A percentile compares a stretch with the other conserved stretches of the same genome.
Evolutionary conservation across 2,329 filamentous ascomycete species (phyloP).

Genomic region (Immersiporthe knoxdaviesiana): DNA sequence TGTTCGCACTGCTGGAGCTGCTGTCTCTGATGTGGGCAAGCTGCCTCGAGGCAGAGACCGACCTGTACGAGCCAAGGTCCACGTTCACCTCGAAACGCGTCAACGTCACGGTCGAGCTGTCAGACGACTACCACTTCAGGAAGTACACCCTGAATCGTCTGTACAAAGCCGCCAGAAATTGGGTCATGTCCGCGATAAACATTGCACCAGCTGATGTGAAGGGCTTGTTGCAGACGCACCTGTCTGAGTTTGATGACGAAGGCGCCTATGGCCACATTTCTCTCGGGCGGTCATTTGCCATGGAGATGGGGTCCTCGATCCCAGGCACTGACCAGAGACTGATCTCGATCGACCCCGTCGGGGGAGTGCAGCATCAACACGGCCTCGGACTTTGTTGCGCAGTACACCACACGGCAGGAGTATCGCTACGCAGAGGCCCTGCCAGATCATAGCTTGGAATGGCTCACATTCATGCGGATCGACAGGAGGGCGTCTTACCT

Average conservation of each 20-base stretch:
- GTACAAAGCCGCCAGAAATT: constrained; percentile 74
- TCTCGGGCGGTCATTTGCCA: constrained; percentile 88
- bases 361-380: constrained; percentile 81
- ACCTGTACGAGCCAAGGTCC: constrained; percentile 87
- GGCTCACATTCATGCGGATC: constrained; percentile 63
- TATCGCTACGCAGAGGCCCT: constrained; percentile 85
- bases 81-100: constrained; percentile 77
- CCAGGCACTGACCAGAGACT: constrained; percentile 85
- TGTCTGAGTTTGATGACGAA: constrained; percentile 93
- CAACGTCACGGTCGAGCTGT: constrained; percentile 83
- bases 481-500: constrained; percentile 57
- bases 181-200: constrained; percentile 80
- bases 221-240: constrained; percentile 90
- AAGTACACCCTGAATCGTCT: constrained; percentile 78
- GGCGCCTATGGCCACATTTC: constrained; percentile 90
- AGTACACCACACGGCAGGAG: constrained; percentile 95
- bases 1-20: constrained; percentile 91
- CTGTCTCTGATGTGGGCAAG: constrained; percentile 94
- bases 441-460: constrained; percentile 68
- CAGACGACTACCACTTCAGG: constrained; percentile 86
- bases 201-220: constrained; percentile 93
- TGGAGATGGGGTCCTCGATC: constrained; percentile 88
- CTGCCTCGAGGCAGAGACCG: constrained; percentile 91
- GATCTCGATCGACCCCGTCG: constrained; percentile 76
- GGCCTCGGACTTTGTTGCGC: constrained; percentile 92